Conservation (phyloP, 2,329 filamentous ascomycete species). For the Pestalotiopsis fici region DNA sequence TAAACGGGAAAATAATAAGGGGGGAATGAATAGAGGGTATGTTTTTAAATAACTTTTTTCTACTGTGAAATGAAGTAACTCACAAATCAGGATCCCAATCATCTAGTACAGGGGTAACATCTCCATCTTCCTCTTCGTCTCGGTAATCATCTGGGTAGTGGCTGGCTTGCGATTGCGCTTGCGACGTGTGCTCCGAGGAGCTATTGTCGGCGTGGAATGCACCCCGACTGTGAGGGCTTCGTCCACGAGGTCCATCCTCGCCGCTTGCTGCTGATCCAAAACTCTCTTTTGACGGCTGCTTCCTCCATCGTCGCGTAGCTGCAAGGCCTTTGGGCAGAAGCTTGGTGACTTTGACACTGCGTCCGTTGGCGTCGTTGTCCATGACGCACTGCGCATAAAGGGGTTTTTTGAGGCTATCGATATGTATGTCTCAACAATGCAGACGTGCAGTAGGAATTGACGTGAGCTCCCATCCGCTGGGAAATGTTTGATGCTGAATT, state of each 20-base stretch:
- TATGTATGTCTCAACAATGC: neutral
- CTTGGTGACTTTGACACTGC: conserved; percentile 43
- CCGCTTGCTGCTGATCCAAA: conserved; percentile 29
- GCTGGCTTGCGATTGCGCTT: neutral
- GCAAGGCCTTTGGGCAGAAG: conserved; percentile 54
- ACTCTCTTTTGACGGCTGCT: conserved; percentile 41
- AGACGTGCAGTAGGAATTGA: neutral
- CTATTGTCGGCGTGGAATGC: conserved; percentile 6
- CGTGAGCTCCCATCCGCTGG: neutral
- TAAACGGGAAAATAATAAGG: neutral
- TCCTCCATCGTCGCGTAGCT: conserved; percentile 48
- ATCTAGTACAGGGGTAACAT: conserved; percentile 1
- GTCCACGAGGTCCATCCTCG: conserved; percentile 28
- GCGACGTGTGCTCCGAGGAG: neutral
- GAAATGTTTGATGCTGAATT: neutral
- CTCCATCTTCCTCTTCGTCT: neutral
- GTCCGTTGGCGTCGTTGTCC: conserved; percentile 21
- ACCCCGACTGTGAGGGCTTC: conserved; percentile 24
- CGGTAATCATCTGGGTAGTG: neutral
- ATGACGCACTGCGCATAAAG: neutral
- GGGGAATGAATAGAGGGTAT: neutral
- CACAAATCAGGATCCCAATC: neutral
- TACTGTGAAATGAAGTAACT: neutral
- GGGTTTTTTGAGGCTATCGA: neutral
- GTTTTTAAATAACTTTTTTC: neutral